phyloP scores from a whole-genome alignment of 2,329 filamentous ascomycete species.

The Plenodomus tracheiphilus region DNA sequence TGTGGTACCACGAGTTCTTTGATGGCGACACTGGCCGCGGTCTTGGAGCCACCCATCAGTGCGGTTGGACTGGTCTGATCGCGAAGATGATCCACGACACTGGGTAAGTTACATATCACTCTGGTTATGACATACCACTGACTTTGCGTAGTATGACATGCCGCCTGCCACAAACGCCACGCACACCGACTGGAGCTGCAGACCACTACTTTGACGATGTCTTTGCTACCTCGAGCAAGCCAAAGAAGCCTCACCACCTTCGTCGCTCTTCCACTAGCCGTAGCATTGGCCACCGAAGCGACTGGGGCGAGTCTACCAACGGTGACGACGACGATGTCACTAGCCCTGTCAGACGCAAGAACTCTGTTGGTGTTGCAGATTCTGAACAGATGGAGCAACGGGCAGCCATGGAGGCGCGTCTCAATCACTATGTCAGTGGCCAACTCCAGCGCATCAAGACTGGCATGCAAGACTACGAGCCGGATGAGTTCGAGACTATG shows the following conservation, averaged over 20 bases:
- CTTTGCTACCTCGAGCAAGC: constrained; percentile 60
- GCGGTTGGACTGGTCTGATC: constrained; percentile 93
- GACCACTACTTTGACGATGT: constrained; percentile 95
- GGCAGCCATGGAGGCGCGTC: constrained; percentile 58
- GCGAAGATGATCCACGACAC: constrained; percentile 98
- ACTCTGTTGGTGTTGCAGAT: constrained; percentile 56
- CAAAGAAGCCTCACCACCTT: constrained; percentile 57
- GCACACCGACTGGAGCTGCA: constrained; percentile 80
- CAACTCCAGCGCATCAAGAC: constrained; percentile 75
- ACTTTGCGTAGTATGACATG: constrained; percentile 42
- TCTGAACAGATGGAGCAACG: constrained; percentile 52
- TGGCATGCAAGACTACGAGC: constrained; percentile 57
- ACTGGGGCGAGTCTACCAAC: constrained; percentile 59
- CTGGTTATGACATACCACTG: constrained; percentile 41
- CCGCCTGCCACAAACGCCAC: constrained; percentile 76
- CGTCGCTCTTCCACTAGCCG: constrained; percentile 80
- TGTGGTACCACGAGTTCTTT: constrained; percentile 98
- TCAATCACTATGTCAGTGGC: constrained; percentile 79
- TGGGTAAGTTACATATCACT: constrained; percentile 65
- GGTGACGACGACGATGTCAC: constrained; percentile 40
- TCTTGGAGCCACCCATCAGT: constrained; percentile 90
- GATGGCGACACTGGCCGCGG: constrained; percentile 89
- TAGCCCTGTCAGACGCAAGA: constrained; percentile 43
- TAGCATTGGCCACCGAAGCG: constrained; percentile 81
- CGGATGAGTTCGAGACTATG: constrained; percentile 66